These are phyloP conservation scores for Trametes polyzona DNA, from an alignment of 1,284 basidiomycete genomes.

Conservation along the genomic window DNA sequence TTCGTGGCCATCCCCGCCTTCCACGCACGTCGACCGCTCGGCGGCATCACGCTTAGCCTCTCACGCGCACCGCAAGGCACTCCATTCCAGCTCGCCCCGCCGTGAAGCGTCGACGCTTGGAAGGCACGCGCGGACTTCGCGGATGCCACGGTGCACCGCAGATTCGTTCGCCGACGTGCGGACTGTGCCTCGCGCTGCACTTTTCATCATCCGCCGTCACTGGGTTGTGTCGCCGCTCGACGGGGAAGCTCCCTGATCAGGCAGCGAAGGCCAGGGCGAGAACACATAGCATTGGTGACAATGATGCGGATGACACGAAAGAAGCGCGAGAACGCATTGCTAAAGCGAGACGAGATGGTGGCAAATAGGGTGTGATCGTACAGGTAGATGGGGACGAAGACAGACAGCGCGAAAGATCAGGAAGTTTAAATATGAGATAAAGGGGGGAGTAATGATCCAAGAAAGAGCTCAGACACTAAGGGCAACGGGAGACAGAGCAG, in stretches of 20 bases:
- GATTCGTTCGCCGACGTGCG: too few species aligned
- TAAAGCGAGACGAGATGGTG: not conserved
- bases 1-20: too few species aligned
- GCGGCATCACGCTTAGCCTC: too few species aligned
- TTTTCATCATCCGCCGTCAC: not conserved
- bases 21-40: too few species aligned
- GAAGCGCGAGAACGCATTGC: not conserved
- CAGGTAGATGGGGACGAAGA: not conserved
- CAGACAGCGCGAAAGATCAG: not conserved
- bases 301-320: not conserved
- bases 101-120: too few species aligned
- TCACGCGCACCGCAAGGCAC: not conserved
- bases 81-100: not conserved
- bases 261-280: not conserved
- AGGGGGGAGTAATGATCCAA: not conserved
- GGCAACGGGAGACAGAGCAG: too few species aligned
- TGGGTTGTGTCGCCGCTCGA: not conserved
- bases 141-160: too few species aligned
- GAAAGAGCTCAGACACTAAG: too few species aligned
- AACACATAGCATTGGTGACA: conserved; percentile 1
- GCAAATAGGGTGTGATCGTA: not conserved
- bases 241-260: not conserved
- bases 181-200: too few species aligned
- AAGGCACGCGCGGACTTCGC: too few species aligned
- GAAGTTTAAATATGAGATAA: not conserved